Percentiles rank a stretch among this genome's conserved stretches.
Evolutionary conservation across 139 green algal genomes (phyloP).

Genomic region (Ulvella scutata): DNA sequence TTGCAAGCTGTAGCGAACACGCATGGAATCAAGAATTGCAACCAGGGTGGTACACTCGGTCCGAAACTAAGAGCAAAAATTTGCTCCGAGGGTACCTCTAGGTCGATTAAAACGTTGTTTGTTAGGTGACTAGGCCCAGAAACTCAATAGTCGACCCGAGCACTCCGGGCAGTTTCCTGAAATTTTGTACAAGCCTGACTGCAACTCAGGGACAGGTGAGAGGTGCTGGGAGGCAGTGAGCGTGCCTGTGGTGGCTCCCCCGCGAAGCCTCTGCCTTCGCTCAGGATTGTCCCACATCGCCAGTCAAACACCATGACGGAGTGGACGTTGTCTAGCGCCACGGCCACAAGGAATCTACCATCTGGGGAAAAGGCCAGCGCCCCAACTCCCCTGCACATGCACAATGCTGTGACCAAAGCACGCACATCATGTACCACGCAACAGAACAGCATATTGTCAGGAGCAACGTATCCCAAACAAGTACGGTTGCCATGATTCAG

Average conservation of each 20-base stretch:
- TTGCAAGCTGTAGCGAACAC: too few species aligned
- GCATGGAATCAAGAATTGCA: not conserved
- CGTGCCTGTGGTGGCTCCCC: conserved; percentile 43
- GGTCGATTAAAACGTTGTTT: conserved; percentile 12
- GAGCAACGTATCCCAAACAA: too few species aligned
- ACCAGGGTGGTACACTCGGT: not conserved
- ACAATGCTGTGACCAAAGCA: too few species aligned
- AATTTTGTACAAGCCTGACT: too few species aligned
- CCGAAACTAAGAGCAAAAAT: too few species aligned
- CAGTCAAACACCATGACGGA: conserved; percentile 55
- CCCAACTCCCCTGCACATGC: conserved; percentile 27
- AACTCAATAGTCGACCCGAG: not conserved
- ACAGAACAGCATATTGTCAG: too few species aligned
- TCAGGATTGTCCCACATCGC: conserved; percentile 22
- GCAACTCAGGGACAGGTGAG: not conserved
- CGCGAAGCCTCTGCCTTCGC: conserved; percentile 27
- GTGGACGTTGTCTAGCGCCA: conserved; percentile 52
- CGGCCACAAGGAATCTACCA: conserved; percentile 27
- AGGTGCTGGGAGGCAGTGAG: too few species aligned
- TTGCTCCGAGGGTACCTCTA: too few species aligned
- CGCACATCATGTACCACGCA: too few species aligned
- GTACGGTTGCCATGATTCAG: too few species aligned
- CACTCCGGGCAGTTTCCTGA: too few species aligned
- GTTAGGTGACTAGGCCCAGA: not conserved
- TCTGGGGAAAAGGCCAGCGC: conserved; percentile 35